Evolutionary conservation across 768 basidiomycete species (phyloP), one percentile per base, ranked within the genome.

Genomic region (Tulasnella sp.): DNA sequence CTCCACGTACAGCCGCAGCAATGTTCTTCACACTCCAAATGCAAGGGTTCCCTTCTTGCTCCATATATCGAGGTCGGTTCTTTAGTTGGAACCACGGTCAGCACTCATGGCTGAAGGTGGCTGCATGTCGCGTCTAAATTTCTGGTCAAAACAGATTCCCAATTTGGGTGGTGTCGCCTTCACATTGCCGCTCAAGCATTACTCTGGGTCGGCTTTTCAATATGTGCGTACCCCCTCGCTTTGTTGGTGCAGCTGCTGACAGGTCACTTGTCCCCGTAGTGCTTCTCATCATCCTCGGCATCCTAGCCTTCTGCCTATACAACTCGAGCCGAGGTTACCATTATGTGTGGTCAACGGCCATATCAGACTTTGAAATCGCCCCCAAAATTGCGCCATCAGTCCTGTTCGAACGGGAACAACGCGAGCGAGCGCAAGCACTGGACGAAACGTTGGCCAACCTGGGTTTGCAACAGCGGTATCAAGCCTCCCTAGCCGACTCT

Each of bases 71-170:
- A 38, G 74, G 74, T 37, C 40, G 34, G 34, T 29, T 38, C 36
- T 75, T 75, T 67, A 19, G 15, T 68, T 75, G 64, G 74, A 75
- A 75, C 42, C 36, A 75, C 64, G 34, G 74, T 75, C 31, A 64
- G 74, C 67, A 67, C 14, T 39, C 15, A 25, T 29, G 25, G 17
- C 54, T 58, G 37, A 38, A 75, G 54, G 1, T 40, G 71, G 14
- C 17, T 15, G 34, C 22, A 52, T 22, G 52, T 7, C 14, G 52
- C 52, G 52, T 54, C 52, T 54, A 54, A 54, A 69, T 67, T 34
- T 8, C 12, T 67, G 3, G 17, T 40, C n/a, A n/a, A 29, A n/a
- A 39, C 67, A 75, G 74, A 69, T 67, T 75, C 74, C 25, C 54
- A 67, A 39, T 54, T 69, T 37, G 31, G 25, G 14, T 75, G 74